Base-by-base conservation (phyloP, 2,329 filamentous ascomycete species). In the Colletotrichum tofieldiae region DNA sequence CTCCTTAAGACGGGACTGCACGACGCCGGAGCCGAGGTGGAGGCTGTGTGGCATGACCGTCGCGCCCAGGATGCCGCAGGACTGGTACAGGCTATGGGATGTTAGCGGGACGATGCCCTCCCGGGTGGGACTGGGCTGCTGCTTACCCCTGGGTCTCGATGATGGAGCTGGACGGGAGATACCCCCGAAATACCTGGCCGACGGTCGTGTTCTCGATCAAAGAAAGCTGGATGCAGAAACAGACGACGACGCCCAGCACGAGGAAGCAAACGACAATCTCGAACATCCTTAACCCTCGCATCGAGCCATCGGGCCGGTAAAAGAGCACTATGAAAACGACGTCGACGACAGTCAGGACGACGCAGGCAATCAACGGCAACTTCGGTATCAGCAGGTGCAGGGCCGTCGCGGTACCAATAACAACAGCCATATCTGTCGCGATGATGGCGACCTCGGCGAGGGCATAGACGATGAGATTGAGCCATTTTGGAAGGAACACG, bases 11-110 rank as follows among this genome's bases (percentile, higher is more conserved):
- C 92, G 89, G 8, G 90, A 85, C 78, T 93, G 91, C 2, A 93
- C 90, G 56, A 93, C 90, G 12, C 91, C 92, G 7, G 90, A 92
- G 35, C 92, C 92, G 3, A 94, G 85, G 76, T 91, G 93, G 5
- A 93, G 82, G 65, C 88, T 91, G 76, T 93, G 91, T 5, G 91
- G 91, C 91, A 93, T 93, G n/a, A 93, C 92, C 0, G 93, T 95
- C 6, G 93, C 93, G 2, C 93, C 93, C 0, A 95, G 84, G 70
- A 95, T 95, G 65, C 93, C 93, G 74, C 93, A 95, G 1, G 92
- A 89, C 80, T 93, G 91, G 77, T 93, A 93, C 0, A 92, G 65
- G 20, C 78, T 78, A 18, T 4, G 1, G 0, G 5, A 43, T 49
- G 55, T 67, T 37, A 11, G n/a, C 23, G 20, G 9, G 4, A 20